phyloP scores from a whole-genome alignment of 106 monocot species.

The Dioscorea dumetorum region DNA sequence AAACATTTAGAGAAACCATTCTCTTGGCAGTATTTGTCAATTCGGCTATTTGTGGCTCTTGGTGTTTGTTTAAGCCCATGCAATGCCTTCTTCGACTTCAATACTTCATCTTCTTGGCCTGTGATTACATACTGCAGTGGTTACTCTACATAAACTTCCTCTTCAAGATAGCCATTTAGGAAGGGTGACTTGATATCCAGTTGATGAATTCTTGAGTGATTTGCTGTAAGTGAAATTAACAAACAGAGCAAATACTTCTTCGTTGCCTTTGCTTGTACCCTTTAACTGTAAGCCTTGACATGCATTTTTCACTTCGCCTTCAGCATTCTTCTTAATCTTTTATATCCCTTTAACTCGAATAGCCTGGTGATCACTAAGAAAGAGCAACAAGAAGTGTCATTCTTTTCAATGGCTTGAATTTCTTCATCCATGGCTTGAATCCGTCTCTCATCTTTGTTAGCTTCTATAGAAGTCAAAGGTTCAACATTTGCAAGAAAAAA shows the following conservation, averaged over 20 bases:
- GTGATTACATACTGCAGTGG: background rate
- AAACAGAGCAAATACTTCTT: background rate
- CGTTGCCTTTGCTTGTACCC: background rate
- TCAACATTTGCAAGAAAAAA: no score
- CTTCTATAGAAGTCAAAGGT: no score
- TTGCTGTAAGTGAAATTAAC: background rate
- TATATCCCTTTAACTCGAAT: no score
- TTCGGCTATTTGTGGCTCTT: background rate
- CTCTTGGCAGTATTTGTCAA: background rate
- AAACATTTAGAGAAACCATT: slow-evolving; percentile 5
- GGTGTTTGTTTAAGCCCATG: background rate
- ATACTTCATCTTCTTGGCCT: background rate
- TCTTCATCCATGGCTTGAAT: no score
- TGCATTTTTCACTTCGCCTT: no score
- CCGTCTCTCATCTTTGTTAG: no score
- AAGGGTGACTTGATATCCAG: background rate
- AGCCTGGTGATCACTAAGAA: no score
- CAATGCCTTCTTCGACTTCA: background rate
- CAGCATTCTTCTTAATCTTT: no score
- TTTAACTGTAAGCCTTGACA: no score
- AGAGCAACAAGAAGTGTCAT: no score
- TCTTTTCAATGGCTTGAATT: no score
- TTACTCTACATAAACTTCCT: background rate
- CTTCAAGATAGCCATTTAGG: background rate
- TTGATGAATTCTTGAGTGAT: background rate